Evolutionary conservation across 148 eudicot genomes (phyloP), one percentile per base, ranked within the genome.

Genomic region (Pouteria glomerata): DNA sequence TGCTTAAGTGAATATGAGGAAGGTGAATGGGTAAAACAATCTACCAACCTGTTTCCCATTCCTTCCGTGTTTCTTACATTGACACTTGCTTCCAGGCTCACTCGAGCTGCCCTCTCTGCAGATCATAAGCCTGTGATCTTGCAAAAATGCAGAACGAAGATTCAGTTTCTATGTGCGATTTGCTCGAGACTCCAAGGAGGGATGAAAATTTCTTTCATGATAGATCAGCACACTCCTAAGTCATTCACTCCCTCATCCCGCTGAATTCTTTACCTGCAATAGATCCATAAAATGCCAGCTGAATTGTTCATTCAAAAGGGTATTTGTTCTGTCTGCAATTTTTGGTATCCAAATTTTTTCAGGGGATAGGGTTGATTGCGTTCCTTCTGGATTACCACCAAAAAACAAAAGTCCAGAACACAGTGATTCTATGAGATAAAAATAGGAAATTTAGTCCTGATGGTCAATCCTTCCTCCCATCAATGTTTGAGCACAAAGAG

Each of bases 1-100:
- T 84, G 87, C 62, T 79, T 84, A 68, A 81, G 81, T 24, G 87
- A 84, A 64, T 84, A 76, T 30, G 82, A 81, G 70, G 83, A 80
- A 57, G 83, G 74, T 0, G 79, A 84, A 24, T 73, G 79, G 81
- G 57, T 81, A 55, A 81, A 81, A 26, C 69, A 71, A n/a, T 62
- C 29, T 84, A 1, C 87, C 82, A 3, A 69, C 37, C 35, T 84
- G 84, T 51, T n/a, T 73, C 68, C n/a, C 87, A 81, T 64, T 69
- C 63, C n/a, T 81, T 84, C 29, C 82, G 78, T 67, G 82, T 68
- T 44, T 44, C 82, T 4, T 78, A 82, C 60, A 78, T 78, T 57
- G 84, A 81, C 33, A 78, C 74, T 56, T 84, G 82, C 79, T 84
- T 84, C 73, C 82, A 78, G 72, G 66, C 72, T 21, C 84, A 81